A percentile compares a stretch with the other conserved stretches of the same genome.
These are phyloP conservation scores for Zarea fungicola DNA, from an alignment of 2,329 filamentous ascomycete species.

Conservation along the genomic window DNA sequence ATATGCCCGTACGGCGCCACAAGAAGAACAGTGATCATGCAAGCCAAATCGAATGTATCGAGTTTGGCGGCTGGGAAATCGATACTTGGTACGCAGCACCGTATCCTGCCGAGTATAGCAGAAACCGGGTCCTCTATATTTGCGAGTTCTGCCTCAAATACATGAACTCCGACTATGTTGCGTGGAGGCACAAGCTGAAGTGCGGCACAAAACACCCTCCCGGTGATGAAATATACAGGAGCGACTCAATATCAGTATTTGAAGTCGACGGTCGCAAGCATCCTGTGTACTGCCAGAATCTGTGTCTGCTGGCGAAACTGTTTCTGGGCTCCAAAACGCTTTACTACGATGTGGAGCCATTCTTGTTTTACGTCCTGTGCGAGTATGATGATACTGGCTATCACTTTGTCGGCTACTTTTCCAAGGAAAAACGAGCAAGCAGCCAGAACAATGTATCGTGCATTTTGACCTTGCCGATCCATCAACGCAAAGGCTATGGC, in stretches of 20 bases:
- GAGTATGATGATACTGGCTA: slow-evolving; percentile 89
- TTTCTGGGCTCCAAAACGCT: slow-evolving; percentile 98
- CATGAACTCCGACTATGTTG: slow-evolving; percentile 98
- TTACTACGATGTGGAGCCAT: slow-evolving; percentile 97
- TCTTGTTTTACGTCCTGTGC: slow-evolving; percentile 94
- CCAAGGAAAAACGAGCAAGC: slow-evolving; percentile 92
- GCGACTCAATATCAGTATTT: slow-evolving; percentile 88
- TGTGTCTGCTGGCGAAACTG: slow-evolving; percentile 91
- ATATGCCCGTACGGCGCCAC: slow-evolving; percentile 56
- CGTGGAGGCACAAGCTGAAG: slow-evolving; percentile 96
- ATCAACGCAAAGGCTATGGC: slow-evolving; percentile 94
- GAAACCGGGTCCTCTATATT: slow-evolving; percentile 94
- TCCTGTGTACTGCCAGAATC: slow-evolving; percentile 96
- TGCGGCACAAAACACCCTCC: slow-evolving; percentile 95
- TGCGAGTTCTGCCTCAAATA: slow-evolving; percentile 99
- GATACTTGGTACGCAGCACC: slow-evolving; percentile 99
- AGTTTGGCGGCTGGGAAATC: slow-evolving; percentile 95
- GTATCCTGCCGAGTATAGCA: slow-evolving; percentile 96
- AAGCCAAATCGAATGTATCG: slow-evolving; percentile 97
- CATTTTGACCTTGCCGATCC: slow-evolving; percentile 91
- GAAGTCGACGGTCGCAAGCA: slow-evolving; percentile 97
- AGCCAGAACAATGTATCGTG: slow-evolving; percentile 97
- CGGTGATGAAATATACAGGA: slow-evolving; percentile 94
- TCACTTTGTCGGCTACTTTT: slow-evolving; percentile 98
- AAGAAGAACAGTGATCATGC: slow-evolving; percentile 78